Percentiles rank a stretch among this genome's conserved stretches.
phyloP scores from a whole-genome alignment of 768 basidiomycete species.

The Polyporus arcularius region DNA sequence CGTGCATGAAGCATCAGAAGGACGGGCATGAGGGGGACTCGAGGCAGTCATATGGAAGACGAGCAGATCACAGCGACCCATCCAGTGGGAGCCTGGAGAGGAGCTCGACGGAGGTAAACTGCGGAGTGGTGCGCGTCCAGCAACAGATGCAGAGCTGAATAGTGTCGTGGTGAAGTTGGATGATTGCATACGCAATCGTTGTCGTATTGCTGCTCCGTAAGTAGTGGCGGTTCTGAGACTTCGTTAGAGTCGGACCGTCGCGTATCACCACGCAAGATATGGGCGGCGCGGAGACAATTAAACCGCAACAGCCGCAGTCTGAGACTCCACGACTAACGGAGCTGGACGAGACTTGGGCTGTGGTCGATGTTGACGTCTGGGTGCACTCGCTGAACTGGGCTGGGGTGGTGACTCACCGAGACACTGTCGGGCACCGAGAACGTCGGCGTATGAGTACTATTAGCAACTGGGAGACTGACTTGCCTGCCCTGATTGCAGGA shows the following conservation, averaged over 20 bases:
- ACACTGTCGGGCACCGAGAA: neutral
- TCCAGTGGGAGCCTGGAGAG: neutral
- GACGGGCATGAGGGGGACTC: constrained; percentile 9
- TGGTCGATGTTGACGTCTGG: neutral
- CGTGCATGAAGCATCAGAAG: constrained; percentile 13
- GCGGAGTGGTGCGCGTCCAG: neutral
- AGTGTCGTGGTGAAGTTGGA: neutral
- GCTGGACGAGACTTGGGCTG: neutral
- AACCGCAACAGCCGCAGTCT: too few species aligned
- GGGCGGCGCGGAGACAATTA: neutral
- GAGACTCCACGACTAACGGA: neutral
- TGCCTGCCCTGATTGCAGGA: too few species aligned
- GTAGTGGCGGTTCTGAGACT: neutral
- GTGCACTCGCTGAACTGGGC: neutral
- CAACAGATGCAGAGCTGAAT: neutral
- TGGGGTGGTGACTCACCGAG: neutral
- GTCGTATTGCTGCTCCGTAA: neutral
- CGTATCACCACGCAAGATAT: neutral
- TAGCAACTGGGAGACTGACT: too few species aligned
- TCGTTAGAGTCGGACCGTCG: neutral
- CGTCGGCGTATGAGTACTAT: too few species aligned
- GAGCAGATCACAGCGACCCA: constrained; percentile 6
- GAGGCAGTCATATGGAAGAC: constrained; percentile 11
- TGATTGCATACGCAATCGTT: neutral
- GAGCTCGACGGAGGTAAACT: neutral